These are phyloP conservation scores for Starmera dryadoides DNA, from an alignment of 805 yeast species.

Conservation along the genomic window DNA sequence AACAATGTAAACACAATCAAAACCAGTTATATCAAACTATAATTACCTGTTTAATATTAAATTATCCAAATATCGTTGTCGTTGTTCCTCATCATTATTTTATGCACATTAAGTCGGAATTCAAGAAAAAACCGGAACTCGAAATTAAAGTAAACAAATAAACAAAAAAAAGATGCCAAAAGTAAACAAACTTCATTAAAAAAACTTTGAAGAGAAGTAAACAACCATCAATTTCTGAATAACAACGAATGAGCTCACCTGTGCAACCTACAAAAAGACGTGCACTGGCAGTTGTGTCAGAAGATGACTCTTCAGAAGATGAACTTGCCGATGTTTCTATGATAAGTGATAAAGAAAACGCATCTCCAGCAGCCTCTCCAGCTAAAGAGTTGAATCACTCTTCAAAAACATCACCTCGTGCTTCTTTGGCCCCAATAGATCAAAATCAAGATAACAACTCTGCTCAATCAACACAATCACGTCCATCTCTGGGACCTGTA, in stretches of 20 bases:
- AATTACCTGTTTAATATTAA: too few species aligned
- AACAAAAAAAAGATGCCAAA: too few species aligned
- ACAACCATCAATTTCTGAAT: too few species aligned
- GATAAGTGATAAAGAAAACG: slow-evolving; percentile 13
- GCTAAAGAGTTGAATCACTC: slow-evolving; percentile 17
- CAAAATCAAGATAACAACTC: slow-evolving; percentile 5
- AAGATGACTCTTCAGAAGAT: slow-evolving; percentile 10
- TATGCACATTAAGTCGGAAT: background rate
- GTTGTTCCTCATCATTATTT: background rate
- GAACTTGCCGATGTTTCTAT: slow-evolving; percentile 7
- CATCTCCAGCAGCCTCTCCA: slow-evolving; percentile 16
- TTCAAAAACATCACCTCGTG: slow-evolving; percentile 14
- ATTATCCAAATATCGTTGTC: too few species aligned
- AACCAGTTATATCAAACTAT: too few species aligned
- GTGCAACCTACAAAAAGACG: slow-evolving; percentile 13
- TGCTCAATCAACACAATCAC: background rate
- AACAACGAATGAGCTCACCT: slow-evolving; percentile 23
- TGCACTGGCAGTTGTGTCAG: slow-evolving; percentile 4
- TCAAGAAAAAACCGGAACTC: background rate
- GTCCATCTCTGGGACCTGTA: slow-evolving; percentile 2
- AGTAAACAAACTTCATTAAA: too few species aligned
- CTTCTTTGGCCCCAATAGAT: slow-evolving; percentile 15
- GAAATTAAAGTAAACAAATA: too few species aligned
- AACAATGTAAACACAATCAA: too few species aligned
- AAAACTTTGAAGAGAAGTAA: too few species aligned